Evolutionary conservation across 129 eudicot genomes (phyloP).

Genomic region (Silybum marianum): DNA sequence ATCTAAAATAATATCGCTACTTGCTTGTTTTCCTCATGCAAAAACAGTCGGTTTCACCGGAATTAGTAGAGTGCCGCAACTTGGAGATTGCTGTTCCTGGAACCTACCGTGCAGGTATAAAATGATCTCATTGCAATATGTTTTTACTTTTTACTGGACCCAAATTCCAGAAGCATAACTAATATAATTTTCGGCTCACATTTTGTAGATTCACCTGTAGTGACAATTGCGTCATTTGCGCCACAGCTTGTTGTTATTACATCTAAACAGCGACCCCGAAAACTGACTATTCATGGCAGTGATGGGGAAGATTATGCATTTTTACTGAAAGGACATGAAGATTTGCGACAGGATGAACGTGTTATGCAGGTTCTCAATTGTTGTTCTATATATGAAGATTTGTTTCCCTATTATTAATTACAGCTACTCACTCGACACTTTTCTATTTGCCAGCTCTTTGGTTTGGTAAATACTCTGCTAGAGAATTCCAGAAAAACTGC

Average conservation of each 20-base stretch:
- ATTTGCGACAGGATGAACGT: constrained; percentile 96
- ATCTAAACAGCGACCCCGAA: constrained; percentile 94
- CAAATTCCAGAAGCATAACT: constrained; percentile 15
- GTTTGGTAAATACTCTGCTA: constrained; percentile 93
- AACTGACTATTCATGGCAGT: constrained; percentile 92
- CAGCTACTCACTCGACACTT: background rate
- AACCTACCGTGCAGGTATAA: constrained; percentile 83
- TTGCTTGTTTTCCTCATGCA: constrained; percentile 26
- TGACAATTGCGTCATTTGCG: constrained; percentile 86
- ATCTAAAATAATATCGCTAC: constrained; percentile 13
- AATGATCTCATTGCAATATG: constrained; percentile 6
- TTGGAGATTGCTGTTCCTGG: constrained; percentile 98
- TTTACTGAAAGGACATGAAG: constrained; percentile 98
- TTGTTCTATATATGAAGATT: background rate
- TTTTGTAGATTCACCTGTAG: constrained; percentile 74
- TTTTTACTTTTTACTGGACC: background rate
- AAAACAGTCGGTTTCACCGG: constrained; percentile 90
- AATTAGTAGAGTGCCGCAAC: constrained; percentile 75
- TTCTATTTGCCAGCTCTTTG: constrained; percentile 67
- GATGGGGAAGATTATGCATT: constrained; percentile 96
- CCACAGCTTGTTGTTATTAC: constrained; percentile 93
- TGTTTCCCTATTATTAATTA: background rate
- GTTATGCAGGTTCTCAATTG: constrained; percentile 83
- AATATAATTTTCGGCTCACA: background rate
- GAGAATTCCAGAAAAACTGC: constrained; percentile 88